Evolutionary conservation across 257 asterid species (phyloP).

Genomic region (Nicotiana obtusifolia): DNA sequence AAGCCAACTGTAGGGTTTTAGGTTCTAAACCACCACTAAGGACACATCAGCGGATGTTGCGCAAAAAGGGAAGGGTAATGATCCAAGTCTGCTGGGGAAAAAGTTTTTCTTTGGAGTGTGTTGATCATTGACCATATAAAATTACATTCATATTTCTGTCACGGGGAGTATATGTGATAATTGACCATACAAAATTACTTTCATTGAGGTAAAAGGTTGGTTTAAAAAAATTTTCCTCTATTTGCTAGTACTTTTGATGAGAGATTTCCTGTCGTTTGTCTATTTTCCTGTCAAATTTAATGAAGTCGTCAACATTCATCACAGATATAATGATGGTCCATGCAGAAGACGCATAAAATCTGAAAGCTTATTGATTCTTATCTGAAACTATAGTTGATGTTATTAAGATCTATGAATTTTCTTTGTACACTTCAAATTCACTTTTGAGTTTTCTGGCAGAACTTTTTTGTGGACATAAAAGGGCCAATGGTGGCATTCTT

Average conservation of each 20-base stretch:
- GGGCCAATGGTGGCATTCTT: constrained; percentile 74
- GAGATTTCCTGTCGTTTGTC: background rate
- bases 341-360: background rate
- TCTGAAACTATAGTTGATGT: background rate
- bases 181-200: background rate
- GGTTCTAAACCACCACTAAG: background rate
- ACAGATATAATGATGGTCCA: background rate
- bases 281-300: background rate
- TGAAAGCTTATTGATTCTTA: background rate
- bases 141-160: background rate
- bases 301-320: background rate
- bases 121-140: background rate
- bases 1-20: background rate
- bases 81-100: background rate
- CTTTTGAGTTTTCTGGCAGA: constrained; percentile 35
- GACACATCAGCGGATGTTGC: background rate
- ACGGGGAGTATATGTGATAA: background rate
- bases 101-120: background rate
- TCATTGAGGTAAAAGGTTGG: background rate
- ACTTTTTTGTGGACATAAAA: constrained; percentile 83
- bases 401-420: background rate
- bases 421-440: background rate
- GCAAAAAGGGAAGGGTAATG: background rate
- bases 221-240: background rate
- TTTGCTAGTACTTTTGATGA: background rate